These are phyloP conservation scores for Viridothelium virens DNA, from an alignment of 495 filamentous ascomycete genomes.

Conservation along the genomic window DNA sequence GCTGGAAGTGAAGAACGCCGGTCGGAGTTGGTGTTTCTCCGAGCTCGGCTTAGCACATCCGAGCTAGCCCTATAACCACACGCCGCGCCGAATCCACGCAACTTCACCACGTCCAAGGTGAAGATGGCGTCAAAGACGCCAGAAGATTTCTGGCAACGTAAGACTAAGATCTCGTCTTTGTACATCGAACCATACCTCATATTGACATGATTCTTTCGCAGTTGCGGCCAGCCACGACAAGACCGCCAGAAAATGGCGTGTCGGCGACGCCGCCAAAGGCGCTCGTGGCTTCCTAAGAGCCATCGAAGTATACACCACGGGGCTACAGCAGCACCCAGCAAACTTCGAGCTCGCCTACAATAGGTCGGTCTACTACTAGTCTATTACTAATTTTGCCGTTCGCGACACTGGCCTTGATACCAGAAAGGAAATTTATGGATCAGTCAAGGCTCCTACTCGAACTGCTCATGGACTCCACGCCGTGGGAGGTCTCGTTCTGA, in stretches of 20 bases:
- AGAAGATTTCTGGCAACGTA: conserved; percentile 21
- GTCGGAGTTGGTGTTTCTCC: no score
- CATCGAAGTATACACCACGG: conserved; percentile 57
- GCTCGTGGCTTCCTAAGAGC: conserved; percentile 60
- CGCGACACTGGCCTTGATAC: no score
- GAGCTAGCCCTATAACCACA: no score
- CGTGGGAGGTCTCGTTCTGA: neutral
- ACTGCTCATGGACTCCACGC: neutral
- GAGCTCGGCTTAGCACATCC: no score
- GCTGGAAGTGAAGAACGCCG: no score
- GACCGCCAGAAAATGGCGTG: conserved; percentile 66
- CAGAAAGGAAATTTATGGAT: no score
- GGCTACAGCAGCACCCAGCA: conserved; percentile 47
- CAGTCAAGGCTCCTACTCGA: neutral
- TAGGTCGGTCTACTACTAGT: conserved; percentile 41
- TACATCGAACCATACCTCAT: neutral
- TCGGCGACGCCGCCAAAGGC: conserved; percentile 61
- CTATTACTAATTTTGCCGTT: neutral
- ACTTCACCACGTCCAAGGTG: no score
- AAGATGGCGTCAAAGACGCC: conserved; percentile 18
- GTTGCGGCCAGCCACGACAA: conserved; percentile 62
- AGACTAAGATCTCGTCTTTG: neutral
- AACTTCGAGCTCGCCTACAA: conserved; percentile 69
- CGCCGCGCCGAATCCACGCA: no score
- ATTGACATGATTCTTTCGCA: conserved; percentile 39